Evolutionary conservation across 306 rosid species (phyloP).

Genomic region (Bauhinia variegata): DNA sequence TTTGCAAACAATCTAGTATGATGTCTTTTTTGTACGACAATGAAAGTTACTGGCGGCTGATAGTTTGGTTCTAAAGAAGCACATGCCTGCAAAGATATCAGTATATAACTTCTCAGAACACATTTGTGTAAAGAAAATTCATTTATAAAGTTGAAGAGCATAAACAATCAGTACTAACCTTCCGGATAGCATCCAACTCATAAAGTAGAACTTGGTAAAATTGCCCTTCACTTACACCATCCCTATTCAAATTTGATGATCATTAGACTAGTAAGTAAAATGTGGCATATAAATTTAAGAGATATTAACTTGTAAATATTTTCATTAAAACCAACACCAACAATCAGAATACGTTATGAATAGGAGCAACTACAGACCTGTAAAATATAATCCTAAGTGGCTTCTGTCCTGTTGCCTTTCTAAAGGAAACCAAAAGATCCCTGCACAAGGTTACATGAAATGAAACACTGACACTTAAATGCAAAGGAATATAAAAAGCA

Average conservation of each 20-base stretch:
- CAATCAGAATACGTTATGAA: too few species aligned
- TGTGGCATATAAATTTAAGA: too few species aligned
- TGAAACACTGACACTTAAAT: conserved; percentile 10
- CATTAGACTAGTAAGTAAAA: background rate
- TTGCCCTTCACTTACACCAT: conserved; percentile 95
- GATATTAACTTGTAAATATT: too few species aligned
- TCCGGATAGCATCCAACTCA: conserved; percentile 89
- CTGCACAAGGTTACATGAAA: conserved; percentile 45
- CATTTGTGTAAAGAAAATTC: background rate
- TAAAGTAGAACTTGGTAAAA: conserved; percentile 89
- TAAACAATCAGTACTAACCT: conserved; percentile 49
- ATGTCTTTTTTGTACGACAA: conserved; percentile 92
- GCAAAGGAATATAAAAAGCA: conserved; percentile 18
- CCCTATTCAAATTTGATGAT: conserved; percentile 57
- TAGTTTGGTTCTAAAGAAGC: conserved; percentile 93
- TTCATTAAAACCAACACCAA: conserved; percentile 15
- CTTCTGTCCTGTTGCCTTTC: conserved; percentile 96
- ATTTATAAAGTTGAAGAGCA: background rate
- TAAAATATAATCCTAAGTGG: conserved; percentile 87
- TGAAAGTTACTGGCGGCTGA: conserved; percentile 94
- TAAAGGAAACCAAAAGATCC: conserved; percentile 86
- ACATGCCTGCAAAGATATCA: conserved; percentile 65
- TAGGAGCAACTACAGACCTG: conserved; percentile 59
- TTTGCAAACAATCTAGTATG: conserved; percentile 86
- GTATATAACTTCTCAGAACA: conserved; percentile 32